These are phyloP conservation scores for Alternaria consortialis DNA, from an alignment of 2,329 filamentous ascomycete species.

Conservation along the genomic window DNA sequence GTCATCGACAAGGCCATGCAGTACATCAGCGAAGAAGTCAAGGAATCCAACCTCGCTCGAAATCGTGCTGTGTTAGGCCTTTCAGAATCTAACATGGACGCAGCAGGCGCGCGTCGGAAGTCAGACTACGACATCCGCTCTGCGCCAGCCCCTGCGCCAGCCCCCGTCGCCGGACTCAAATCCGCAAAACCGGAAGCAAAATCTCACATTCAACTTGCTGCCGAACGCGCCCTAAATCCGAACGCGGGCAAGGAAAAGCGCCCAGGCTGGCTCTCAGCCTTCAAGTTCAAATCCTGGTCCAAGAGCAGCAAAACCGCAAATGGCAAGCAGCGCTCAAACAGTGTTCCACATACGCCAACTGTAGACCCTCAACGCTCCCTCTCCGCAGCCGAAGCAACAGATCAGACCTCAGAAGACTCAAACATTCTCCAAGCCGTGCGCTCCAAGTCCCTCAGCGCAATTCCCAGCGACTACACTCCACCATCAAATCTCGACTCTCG, in stretches of 20 bases:
- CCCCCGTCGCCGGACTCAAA: background rate
- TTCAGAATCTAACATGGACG: conserved; percentile 8
- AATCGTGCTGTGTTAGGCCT: conserved; percentile 30
- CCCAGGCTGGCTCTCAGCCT: conserved; percentile 41
- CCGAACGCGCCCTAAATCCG: conserved; percentile 29
- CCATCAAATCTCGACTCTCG: conserved; percentile 37
- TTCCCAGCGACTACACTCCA: conserved; percentile 30
- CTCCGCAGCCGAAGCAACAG: conserved; percentile 28
- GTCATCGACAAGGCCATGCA: conserved; percentile 55
- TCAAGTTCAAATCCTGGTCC: conserved; percentile 42
- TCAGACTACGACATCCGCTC: conserved; percentile 33
- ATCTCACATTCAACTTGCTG: conserved; percentile 33
- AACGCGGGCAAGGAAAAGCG: conserved; percentile 38
- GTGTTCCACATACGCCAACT: conserved; percentile 24
- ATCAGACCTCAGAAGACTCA: conserved; percentile 19
- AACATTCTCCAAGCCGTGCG: conserved; percentile 39
- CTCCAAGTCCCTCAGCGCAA: conserved; percentile 47
- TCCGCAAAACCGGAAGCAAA: conserved; percentile 19
- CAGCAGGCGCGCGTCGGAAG: conserved; percentile 30
- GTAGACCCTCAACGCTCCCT: conserved; percentile 40
- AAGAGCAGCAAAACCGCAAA: conserved; percentile 28
- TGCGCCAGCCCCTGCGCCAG: conserved; percentile 5
- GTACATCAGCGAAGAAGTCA: conserved; percentile 52
- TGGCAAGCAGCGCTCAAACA: conserved; percentile 35
- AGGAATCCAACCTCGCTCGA: conserved; percentile 33